Percentiles rank a stretch among this genome's conserved stretches.
Evolutionary conservation across 306 rosid species (phyloP).

Genomic region (Lagenaria siceraria): DNA sequence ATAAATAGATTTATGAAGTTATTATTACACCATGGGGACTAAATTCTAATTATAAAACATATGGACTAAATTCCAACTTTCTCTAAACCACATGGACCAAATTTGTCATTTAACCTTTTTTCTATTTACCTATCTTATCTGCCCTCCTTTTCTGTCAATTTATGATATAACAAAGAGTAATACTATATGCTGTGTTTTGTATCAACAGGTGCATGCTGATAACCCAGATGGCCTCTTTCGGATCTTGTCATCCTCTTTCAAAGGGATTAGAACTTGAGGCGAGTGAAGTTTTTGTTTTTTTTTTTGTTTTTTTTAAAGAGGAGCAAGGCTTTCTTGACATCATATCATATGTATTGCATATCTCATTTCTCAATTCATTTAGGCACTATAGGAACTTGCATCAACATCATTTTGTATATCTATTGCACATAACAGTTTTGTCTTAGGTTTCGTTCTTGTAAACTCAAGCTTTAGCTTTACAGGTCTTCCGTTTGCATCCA

Average conservation of each 20-base stretch:
- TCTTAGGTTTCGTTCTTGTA: background rate
- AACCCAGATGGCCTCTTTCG: slow-evolving; percentile 90
- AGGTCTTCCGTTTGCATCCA: background rate
- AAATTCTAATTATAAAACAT: too few species aligned
- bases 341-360: background rate
- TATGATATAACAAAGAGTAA: background rate
- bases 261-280: slow-evolving; percentile 23
- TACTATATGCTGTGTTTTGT: background rate
- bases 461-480: background rate
- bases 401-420: background rate
- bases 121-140: background rate
- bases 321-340: background rate
- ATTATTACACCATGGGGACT: too few species aligned
- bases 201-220: slow-evolving; percentile 80
- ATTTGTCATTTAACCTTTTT: too few species aligned
- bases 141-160: background rate
- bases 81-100: too few species aligned
- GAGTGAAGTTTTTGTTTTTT: background rate
- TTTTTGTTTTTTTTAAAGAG: too few species aligned
- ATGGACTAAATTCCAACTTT: too few species aligned
- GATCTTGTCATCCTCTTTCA: slow-evolving; percentile 76
- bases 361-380: background rate
- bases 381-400: background rate
- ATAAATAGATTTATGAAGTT: too few species aligned
- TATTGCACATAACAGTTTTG: background rate